A percentile compares a stretch with the other conserved stretches of the same genome.
phyloP scores from a whole-genome alignment of 108 stramenopile species.

The Chaetoceros tenuissimus region DNA sequence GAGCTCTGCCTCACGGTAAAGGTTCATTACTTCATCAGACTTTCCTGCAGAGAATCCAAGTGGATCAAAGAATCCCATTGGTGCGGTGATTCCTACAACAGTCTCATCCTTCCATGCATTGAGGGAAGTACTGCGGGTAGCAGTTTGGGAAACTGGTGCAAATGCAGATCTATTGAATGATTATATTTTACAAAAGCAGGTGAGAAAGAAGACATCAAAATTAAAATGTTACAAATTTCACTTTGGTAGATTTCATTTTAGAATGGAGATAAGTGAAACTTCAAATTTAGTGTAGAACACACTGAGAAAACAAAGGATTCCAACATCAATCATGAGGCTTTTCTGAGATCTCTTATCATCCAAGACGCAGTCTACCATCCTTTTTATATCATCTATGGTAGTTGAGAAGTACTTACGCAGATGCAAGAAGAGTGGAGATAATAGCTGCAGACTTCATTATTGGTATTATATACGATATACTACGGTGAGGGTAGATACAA shows the following conservation, averaged over 20 bases:
- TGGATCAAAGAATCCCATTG: constrained; percentile 87
- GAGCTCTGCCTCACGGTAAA: constrained; percentile 91
- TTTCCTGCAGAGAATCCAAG: constrained; percentile 73
- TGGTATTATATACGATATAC: no score
- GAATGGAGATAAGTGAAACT: constrained; percentile 2
- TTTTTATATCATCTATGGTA: no score
- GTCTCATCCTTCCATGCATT: constrained; percentile 68
- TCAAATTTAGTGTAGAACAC: not conserved
- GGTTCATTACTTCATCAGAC: constrained; percentile 66
- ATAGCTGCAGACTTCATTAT: constrained; percentile 17
- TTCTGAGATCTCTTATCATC: not conserved
- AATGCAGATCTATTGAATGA: constrained; percentile 61
- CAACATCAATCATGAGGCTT: not conserved
- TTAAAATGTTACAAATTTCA: not conserved
- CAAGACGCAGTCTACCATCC: not conserved
- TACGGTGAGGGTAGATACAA: no score
- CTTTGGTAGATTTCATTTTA: no score
- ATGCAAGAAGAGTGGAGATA: constrained; percentile 25
- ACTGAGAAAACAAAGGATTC: not conserved
- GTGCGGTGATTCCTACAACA: constrained; percentile 70
- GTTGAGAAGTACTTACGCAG: constrained; percentile 20
- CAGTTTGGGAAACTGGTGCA: constrained; percentile 45
- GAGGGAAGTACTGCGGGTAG: constrained; percentile 24
- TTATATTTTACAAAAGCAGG: not conserved
- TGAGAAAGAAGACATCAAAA: not conserved